Percentiles rank a stretch among this genome's conserved stretches.
Conservation (phyloP, 441 rosid species). For the Pelargonium fulgidum region DNA sequence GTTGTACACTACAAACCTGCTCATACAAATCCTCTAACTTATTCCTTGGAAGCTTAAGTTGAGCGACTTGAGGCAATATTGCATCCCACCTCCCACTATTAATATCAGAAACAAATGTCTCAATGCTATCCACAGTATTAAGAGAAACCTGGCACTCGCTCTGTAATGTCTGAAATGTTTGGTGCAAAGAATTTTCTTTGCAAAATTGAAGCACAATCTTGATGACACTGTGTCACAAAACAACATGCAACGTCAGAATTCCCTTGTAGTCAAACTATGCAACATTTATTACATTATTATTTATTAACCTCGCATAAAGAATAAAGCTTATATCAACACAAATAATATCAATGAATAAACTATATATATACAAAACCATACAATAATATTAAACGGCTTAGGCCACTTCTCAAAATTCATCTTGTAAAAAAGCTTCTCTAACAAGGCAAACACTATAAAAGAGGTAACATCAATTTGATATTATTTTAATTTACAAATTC, state of each 20-base stretch:
- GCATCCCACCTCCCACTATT: constrained; percentile 95
- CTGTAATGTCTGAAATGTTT: constrained; percentile 89
- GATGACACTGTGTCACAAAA: constrained; percentile 52
- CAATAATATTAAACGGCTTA: too few relatives aligned
- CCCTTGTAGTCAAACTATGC: constrained; percentile 2
- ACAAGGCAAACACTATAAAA: too few relatives aligned
- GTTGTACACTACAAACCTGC: constrained; percentile 42
- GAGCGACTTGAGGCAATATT: constrained; percentile 87
- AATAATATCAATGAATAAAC: too few relatives aligned
- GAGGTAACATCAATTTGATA: not conserved
- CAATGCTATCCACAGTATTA: constrained; percentile 89
- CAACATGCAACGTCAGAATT: not conserved
- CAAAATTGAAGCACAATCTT: constrained; percentile 95
- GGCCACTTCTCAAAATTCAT: too few relatives aligned
- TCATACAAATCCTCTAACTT: constrained; percentile 88
- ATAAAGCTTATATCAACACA: not conserved
- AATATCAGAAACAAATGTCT: constrained; percentile 84
- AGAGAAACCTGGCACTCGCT: constrained; percentile 93
- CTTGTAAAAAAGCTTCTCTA: too few relatives aligned
- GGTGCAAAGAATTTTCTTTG: constrained; percentile 91
- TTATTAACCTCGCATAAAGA: not conserved
- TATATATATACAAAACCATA: too few relatives aligned
- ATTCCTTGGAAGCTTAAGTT: constrained; percentile 90
- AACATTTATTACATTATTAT: not conserved
- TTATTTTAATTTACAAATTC: too few relatives aligned